Base-by-base conservation (phyloP, 2,329 filamentous ascomycete genomes). In the Fusarium subtropicale region DNA sequence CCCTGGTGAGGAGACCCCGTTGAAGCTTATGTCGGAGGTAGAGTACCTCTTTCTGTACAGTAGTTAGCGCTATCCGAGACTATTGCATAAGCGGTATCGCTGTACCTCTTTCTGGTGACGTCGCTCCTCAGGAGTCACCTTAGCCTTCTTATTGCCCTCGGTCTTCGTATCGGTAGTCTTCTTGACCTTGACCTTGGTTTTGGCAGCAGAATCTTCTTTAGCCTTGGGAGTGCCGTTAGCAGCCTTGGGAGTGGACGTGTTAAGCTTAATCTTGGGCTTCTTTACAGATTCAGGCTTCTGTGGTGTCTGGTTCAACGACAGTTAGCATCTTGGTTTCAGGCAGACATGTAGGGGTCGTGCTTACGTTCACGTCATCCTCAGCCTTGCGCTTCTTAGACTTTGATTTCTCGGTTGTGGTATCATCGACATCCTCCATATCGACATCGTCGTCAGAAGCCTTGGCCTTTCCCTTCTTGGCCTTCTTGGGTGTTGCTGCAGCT, bases 21-120 rank as follows among this genome's bases (percentile, higher is more conserved):
- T 99, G 96, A 34, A 99, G 89, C 79, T 94, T 93, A 81, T 99
- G 95, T 68, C 96, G 92, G 39, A 97, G 87, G 79, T 97, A 98
- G 33, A 97, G 83, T n/a, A 99, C 93, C 72, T 92, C 90, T 71
- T 89, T 90, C 86, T 92, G 70, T 48, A 56, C 33, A 39, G 7
- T 56, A 53, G 68, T 86, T 74, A 86, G 81, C 53, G 22, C 31
- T 38, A 4, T 36, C 34, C 18, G 10, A 20, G n/a, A 12, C 15
- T 9, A 4, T 38, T 7, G 24, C 8, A 22, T 18, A n/a, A 28
- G 6, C 30, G 5, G 18, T 13, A 33, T 28, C 12, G 42, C n/a
- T 79, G 83, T 80, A 86, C 87, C 81, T 89, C 84, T 76, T 90
- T 91, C 74, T 88, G 87, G 34, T 80, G 74, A 34, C 83, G 83